Evolutionary conservation across 306 rosid species (phyloP).

Genomic region (Corylus heterophylla): DNA sequence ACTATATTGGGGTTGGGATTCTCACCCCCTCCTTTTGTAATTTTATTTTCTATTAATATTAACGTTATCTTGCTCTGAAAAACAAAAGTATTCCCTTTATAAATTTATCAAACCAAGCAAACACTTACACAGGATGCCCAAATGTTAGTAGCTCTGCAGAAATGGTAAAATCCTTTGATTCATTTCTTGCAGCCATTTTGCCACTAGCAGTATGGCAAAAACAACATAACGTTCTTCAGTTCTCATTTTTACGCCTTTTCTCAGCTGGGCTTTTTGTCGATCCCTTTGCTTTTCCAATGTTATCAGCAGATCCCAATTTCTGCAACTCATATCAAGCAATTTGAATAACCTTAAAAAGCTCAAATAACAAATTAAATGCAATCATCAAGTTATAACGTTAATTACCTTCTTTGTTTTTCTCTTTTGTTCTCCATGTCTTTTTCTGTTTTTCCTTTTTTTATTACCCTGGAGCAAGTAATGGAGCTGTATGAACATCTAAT

Average conservation of each 20-base stretch:
- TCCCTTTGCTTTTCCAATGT: conserved; percentile 20
- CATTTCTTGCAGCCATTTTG: conserved; percentile 5
- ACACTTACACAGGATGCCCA: neutral
- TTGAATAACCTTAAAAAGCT: conserved; percentile 11
- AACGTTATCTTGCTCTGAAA: neutral
- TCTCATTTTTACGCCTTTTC: conserved; percentile 47
- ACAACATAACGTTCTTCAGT: conserved; percentile 8
- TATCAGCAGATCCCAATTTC: conserved; percentile 35
- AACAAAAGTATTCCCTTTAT: neutral
- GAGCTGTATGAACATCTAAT: neutral
- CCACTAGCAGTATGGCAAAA: conserved; percentile 1
- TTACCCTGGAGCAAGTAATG: conserved; percentile 35
- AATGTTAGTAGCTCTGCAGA: neutral
- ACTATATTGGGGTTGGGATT: too few relatives aligned
- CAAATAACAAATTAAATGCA: neutral
- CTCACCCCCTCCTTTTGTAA: too few relatives aligned
- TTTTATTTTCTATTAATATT: too few relatives aligned
- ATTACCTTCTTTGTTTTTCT: conserved; percentile 54
- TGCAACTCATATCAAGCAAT: conserved; percentile 36
- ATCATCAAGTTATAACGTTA: conserved; percentile 10
- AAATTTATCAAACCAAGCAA: neutral
- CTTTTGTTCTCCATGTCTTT: conserved; percentile 36
- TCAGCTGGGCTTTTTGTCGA: conserved; percentile 36
- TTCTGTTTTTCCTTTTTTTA: conserved; percentile 35
- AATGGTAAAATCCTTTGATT: neutral